phyloP scores from a whole-genome alignment of 176 grass and related monocot species.

The Pontederia crassipes region DNA sequence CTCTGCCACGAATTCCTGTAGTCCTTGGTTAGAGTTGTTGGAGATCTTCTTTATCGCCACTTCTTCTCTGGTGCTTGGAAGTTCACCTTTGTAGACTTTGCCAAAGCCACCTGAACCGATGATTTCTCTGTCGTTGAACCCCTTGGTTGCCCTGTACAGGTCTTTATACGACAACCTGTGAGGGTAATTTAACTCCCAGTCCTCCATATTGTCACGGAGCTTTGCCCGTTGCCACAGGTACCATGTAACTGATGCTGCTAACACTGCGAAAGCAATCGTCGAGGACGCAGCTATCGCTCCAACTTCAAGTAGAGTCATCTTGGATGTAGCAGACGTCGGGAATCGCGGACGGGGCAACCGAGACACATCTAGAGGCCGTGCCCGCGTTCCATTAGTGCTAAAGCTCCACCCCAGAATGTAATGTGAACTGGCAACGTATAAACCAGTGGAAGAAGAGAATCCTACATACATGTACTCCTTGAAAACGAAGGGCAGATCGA shows the following conservation, averaged over 20 bases:
- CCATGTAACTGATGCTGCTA: background rate
- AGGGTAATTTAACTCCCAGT: slow-evolving; percentile 28
- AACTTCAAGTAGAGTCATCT: background rate
- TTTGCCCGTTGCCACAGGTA: background rate
- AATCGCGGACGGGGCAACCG: background rate
- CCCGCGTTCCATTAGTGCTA: slow-evolving; percentile 7
- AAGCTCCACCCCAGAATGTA: slow-evolving; percentile 37
- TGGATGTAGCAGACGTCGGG: background rate
- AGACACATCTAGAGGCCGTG: background rate
- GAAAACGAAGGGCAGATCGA: slow-evolving; percentile 8
- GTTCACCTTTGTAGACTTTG: slow-evolving; percentile 13
- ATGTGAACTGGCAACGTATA: background rate
- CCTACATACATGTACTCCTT: background rate
- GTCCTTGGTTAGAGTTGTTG: slow-evolving; percentile 20
- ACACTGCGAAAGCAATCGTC: background rate
- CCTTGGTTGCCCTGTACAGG: slow-evolving; percentile 13
- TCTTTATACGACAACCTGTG: slow-evolving; percentile 22
- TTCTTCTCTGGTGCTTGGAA: background rate
- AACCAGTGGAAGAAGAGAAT: slow-evolving; percentile 13
- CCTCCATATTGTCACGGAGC: slow-evolving; percentile 2
- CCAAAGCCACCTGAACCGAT: slow-evolving; percentile 24
- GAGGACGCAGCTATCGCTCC: background rate
- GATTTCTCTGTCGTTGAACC: slow-evolving; percentile 7
- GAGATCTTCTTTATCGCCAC: slow-evolving; percentile 28
- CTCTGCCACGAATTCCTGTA: slow-evolving; percentile 23